Base-by-base conservation (phyloP, 805 yeast species). In the Wickerhamiella galacta region DNA sequence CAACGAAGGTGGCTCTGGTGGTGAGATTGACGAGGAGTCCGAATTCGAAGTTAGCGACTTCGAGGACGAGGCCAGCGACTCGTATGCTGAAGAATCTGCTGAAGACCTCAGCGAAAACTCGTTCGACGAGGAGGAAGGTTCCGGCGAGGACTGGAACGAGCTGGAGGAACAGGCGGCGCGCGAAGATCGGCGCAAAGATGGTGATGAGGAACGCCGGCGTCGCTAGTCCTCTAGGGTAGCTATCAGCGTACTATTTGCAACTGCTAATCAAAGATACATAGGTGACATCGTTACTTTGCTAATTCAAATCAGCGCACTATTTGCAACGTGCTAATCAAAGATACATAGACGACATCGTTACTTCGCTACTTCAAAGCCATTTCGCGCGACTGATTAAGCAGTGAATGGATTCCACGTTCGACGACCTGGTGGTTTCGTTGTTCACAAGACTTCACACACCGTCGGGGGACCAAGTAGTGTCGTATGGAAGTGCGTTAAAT, bases 21-120 rank as follows among this genome's bases (percentile, higher is more conserved):
- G 69, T 27, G 75, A 70, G 28, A 78, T 70, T 39, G 90, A 76
- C 48, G 75, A 74, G 45, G 81, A 75, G 51, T 70, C 70, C 33
- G 76, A 68, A 31, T 71, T 69, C 47, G 71, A 71, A 28, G 68
- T 64, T 25, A 74, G 70, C 38, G 82, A 70, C 32, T 73, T 66
- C 19, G 75, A 68, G 16, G 63, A 60, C 3, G 70, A 61, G 11
- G 58, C 58, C 23, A 37, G 42, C 16, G 60, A 57, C 11, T 66
- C 53, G 11, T 63, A 47, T n/a, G 63, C 47, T 15, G 60, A 51
- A 20, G 50, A 31, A 40, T 24, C 15, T 42, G 52, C 36, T 24
- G 56, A 46, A 11, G 58, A 43, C 20, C 49, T 47, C 6, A 47
- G 42, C 18, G 58, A 45, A 26, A 62, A 58, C 27, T 42, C 49